phyloP scores from a whole-genome alignment of 768 basidiomycete species.

The Macrolepiota fuliginosa region DNA sequence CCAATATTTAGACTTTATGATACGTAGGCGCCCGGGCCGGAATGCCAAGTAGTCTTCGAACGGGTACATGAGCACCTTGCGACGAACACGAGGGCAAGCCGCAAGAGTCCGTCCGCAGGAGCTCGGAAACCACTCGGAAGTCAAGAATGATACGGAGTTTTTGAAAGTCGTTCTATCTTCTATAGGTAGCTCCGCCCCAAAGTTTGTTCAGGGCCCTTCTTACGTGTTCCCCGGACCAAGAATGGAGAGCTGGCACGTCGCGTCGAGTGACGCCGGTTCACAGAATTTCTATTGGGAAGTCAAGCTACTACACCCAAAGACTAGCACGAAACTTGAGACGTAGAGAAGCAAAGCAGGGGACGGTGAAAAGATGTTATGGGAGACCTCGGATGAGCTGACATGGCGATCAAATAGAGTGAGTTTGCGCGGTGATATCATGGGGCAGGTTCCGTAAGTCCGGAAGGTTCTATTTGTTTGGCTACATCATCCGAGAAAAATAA shows the following conservation, averaged over 20 bases:
- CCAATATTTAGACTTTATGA: too few relatives aligned
- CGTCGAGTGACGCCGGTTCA: neutral
- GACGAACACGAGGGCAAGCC: neutral
- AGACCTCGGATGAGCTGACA: neutral
- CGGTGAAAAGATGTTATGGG: neutral
- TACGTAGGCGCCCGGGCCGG: too few relatives aligned
- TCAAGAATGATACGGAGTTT: neutral
- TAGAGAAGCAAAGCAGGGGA: neutral
- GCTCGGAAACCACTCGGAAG: constrained; percentile 1
- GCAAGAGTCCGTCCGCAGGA: neutral
- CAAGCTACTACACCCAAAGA: neutral
- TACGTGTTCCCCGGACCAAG: neutral
- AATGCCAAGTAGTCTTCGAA: too few relatives aligned
- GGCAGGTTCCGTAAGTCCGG: too few relatives aligned
- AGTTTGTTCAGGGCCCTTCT: neutral
- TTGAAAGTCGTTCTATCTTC: neutral
- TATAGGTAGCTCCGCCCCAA: neutral
- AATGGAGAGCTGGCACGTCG: neutral
- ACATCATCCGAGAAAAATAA: neutral
- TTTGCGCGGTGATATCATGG: neutral
- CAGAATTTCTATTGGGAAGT: neutral
- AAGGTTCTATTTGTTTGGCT: neutral
- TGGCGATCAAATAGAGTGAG: neutral
- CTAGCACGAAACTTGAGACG: neutral
- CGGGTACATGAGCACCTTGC: neutral